Evolutionary conservation across 495 filamentous ascomycete species (phyloP), one percentile per base, ranked within the genome.

Genomic region (Neurospora sp.): DNA sequence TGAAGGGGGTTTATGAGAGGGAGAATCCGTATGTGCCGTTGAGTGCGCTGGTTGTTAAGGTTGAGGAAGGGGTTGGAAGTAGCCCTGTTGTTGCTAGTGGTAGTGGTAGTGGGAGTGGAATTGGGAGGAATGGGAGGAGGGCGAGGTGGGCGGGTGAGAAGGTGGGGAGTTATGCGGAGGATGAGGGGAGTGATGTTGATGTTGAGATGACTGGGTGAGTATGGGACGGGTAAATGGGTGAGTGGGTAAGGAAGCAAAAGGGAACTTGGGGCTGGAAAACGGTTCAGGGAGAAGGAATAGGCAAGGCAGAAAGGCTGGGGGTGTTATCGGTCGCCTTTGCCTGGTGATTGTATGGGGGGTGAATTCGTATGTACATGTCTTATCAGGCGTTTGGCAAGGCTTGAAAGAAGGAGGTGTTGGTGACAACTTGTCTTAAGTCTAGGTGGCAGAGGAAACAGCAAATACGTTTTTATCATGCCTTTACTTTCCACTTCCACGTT

Each of bases 1-100:
- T 92, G 38, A 89, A 89, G 77, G 83, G 81, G 65, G 84, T 86
- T 72, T 96, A 89, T 82, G 90, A 90, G 73, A 83, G 83, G 65
- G 86, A 85, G 20, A 84, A 93, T 79, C 91, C 79, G n/a, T 31
- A 40, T 8, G 68, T 65, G 27, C n/a, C n/a, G 35, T 16, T 53
- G 71, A 31, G 88, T 31, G 48, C 20, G 38, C 14, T n/a, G 40
- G 72, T 41, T 71, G 27, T 27, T 37, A 71, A 39, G 48, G 40
- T 3, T 31, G 68, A 14, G 70, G 68, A 35, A 31, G 68, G 53
- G 71, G 68, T 41, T 41, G 73, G 69, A 73, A 68, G 48, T 22
- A 70, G 69, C 37, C 35, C n/a, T 40, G 18, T 35, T 71, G 39
- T 9, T 35, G 42, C 14, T 44, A 65, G 70, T 9, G 42, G 27